phyloP scores from a whole-genome alignment of 1,284 basidiomycete genomes.

The Sutorius eximius region DNA sequence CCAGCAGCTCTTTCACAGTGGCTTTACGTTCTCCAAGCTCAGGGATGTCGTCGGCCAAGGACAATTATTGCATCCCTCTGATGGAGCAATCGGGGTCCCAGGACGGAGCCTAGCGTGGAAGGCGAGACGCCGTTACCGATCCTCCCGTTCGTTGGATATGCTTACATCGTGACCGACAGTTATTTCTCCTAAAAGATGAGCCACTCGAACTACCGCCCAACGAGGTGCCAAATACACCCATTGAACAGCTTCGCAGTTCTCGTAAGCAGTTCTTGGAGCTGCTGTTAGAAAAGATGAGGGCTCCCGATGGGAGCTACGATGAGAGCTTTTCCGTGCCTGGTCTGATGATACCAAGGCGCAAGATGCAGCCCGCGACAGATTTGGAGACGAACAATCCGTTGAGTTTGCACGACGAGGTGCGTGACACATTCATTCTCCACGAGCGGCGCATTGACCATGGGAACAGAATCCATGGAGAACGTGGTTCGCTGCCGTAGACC shows the following conservation, averaged over 20 bases:
- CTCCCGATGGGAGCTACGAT: conserved; percentile 77
- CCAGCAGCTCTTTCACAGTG: conserved; percentile 58
- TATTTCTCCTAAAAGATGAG: conserved; percentile 60
- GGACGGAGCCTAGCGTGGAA: conserved; percentile 81
- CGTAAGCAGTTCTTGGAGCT: conserved; percentile 54
- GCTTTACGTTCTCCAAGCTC: conserved; percentile 56
- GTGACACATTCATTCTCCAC: conserved; percentile 16
- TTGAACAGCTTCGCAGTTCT: conserved; percentile 46
- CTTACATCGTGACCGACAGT: conserved; percentile 37
- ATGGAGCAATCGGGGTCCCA: conserved; percentile 46
- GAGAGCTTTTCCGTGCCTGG: conserved; percentile 61
- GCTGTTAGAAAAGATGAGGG: conserved; percentile 65
- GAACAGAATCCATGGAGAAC: conserved; percentile 86
- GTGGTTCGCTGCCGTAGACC: conserved; percentile 86
- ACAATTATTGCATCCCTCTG: conserved; percentile 48
- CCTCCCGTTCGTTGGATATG: not conserved
- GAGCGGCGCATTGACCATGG: conserved; percentile 7
- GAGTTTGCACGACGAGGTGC: conserved; percentile 77
- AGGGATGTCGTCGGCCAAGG: conserved; percentile 64
- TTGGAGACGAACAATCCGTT: conserved; percentile 82
- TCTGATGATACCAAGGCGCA: conserved; percentile 39
- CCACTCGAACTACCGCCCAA: conserved; percentile 54
- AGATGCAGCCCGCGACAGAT: conserved; percentile 40
- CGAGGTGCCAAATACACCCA: conserved; percentile 43
- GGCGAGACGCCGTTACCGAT: conserved; percentile 41